Conservation (phyloP, 2,329 filamentous ascomycete species). For the Trichoderma simmonsii region DNA sequence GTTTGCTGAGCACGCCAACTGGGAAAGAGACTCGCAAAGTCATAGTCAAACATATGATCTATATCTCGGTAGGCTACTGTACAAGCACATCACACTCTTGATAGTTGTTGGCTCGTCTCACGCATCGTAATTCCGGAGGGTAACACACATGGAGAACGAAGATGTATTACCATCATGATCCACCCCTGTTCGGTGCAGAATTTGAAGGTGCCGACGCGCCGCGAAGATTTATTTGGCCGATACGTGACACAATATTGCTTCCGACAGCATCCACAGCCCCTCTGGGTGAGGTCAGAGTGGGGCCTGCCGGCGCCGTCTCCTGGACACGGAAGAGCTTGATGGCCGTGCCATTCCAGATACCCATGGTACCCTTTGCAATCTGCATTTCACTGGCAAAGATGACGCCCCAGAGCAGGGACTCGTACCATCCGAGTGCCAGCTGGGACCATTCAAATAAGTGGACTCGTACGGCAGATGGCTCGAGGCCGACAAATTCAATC, state of each 20-base stretch:
- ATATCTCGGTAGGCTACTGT: not conserved
- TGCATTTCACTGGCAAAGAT: constrained; percentile 90
- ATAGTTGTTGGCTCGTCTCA: not conserved
- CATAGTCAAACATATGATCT: not conserved
- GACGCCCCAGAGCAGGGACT: constrained; percentile 89
- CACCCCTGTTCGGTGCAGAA: constrained; percentile 19
- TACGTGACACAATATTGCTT: constrained; percentile 81
- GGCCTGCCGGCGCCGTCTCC: constrained; percentile 74
- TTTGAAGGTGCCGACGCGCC: constrained; percentile 36
- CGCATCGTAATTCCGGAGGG: not conserved
- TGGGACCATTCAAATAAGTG: constrained; percentile 95
- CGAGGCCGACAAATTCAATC: constrained; percentile 66
- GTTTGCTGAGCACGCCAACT: not conserved
- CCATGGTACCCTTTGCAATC: constrained; percentile 78
- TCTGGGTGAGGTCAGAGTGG: constrained; percentile 77
- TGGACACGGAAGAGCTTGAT: constrained; percentile 90
- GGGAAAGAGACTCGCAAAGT: not conserved
- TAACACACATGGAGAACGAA: not conserved
- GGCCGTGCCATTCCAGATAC: constrained; percentile 88
- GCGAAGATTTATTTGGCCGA: constrained; percentile 75
- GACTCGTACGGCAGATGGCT: constrained; percentile 69
- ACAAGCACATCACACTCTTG: not conserved
- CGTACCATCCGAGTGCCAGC: constrained; percentile 89
- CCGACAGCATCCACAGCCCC: constrained; percentile 93
- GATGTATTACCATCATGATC: constrained; percentile 2